phyloP scores from a whole-genome alignment of 768 basidiomycete genomes.

The Tremella mesenterica region DNA sequence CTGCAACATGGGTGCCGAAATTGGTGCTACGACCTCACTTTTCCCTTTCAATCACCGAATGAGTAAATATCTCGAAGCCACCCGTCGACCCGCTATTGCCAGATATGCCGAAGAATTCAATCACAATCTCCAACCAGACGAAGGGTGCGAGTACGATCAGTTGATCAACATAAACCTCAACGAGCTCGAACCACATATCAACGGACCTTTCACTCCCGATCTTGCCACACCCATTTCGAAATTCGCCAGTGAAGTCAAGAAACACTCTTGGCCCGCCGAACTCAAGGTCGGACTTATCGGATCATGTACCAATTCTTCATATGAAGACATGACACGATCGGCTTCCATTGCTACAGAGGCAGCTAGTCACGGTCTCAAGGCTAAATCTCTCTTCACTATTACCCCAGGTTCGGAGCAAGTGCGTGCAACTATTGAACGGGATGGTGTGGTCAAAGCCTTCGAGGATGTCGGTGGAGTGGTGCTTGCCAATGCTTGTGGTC shows the following conservation, averaged over 20 bases:
- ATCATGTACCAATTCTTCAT: slow-evolving; percentile 99
- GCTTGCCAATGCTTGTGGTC: slow-evolving; percentile 96
- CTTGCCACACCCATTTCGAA: slow-evolving; percentile 96
- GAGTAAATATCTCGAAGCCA: slow-evolving; percentile 88
- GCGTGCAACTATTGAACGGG: slow-evolving; percentile 92
- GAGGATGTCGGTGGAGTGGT: slow-evolving; percentile 84
- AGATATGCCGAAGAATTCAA: slow-evolving; percentile 79
- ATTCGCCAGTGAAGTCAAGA: slow-evolving; percentile 81
- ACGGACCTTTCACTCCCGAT: slow-evolving; percentile 99
- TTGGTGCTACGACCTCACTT: slow-evolving; percentile 94
- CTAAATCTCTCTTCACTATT: slow-evolving; percentile 93
- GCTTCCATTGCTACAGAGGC: slow-evolving; percentile 90
- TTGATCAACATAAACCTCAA: slow-evolving; percentile 89
- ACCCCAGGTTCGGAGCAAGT: slow-evolving; percentile 98
- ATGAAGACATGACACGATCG: slow-evolving; percentile 98
- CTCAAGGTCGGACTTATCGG: slow-evolving; percentile 96
- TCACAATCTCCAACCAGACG: slow-evolving; percentile 81
- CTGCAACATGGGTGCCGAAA: slow-evolving; percentile 99
- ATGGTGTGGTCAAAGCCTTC: slow-evolving; percentile 81
- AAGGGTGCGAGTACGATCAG: slow-evolving; percentile 86
- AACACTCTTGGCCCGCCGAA: slow-evolving; percentile 93
- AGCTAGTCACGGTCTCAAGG: slow-evolving; percentile 68
- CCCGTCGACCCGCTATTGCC: slow-evolving; percentile 78
- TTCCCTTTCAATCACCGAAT: slow-evolving; percentile 99
- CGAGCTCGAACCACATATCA: slow-evolving; percentile 97